These are phyloP conservation scores for Ceratobasidium theobromae DNA, from an alignment of 1,284 basidiomycete species.

Conservation along the genomic window DNA sequence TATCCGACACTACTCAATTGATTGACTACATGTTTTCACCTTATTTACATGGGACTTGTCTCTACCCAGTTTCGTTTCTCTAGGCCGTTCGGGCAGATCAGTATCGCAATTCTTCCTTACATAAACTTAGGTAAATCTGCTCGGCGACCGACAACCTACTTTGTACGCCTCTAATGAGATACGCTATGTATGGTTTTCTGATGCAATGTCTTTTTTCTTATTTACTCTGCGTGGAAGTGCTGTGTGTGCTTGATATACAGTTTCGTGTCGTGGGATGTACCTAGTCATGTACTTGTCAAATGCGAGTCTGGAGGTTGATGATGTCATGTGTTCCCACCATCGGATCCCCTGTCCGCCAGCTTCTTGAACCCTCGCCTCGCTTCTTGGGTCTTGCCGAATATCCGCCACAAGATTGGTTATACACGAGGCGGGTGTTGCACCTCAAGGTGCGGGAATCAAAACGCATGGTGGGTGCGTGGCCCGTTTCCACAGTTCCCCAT, in stretches of 20 bases:
- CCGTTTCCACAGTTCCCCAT: not conserved
- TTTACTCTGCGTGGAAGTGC: slow-evolving; percentile 13
- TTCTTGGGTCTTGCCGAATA: slow-evolving; percentile 9
- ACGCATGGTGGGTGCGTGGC: slow-evolving; percentile 5
- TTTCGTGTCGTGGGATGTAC: slow-evolving; percentile 22
- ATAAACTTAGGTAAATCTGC: slow-evolving; percentile 23
- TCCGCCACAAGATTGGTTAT: not conserved
- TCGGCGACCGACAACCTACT: not conserved
- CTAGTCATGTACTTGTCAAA: slow-evolving; percentile 26
- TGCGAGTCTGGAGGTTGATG: slow-evolving; percentile 3
- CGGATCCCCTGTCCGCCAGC: not conserved
- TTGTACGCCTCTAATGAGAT: slow-evolving; percentile 27
- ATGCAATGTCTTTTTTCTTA: slow-evolving; percentile 13
- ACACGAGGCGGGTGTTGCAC: slow-evolving; percentile 11
- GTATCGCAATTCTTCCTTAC: not conserved
- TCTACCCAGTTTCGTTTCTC: slow-evolving; percentile 17
- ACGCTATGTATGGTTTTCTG: slow-evolving; percentile 3
- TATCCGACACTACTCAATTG: slow-evolving; percentile 8
- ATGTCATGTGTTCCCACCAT: slow-evolving; percentile 7
- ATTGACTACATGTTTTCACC: slow-evolving; percentile 11
- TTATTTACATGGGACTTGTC: slow-evolving; percentile 19
- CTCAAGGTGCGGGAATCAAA: not conserved
- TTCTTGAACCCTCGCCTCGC: not conserved
- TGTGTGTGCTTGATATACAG: slow-evolving; percentile 8
- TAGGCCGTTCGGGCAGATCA: not conserved